Percentiles rank a stretch among this genome's conserved stretches.
phyloP scores from a whole-genome alignment of 2,329 filamentous ascomycete species.

The Diplodia sapinea region DNA sequence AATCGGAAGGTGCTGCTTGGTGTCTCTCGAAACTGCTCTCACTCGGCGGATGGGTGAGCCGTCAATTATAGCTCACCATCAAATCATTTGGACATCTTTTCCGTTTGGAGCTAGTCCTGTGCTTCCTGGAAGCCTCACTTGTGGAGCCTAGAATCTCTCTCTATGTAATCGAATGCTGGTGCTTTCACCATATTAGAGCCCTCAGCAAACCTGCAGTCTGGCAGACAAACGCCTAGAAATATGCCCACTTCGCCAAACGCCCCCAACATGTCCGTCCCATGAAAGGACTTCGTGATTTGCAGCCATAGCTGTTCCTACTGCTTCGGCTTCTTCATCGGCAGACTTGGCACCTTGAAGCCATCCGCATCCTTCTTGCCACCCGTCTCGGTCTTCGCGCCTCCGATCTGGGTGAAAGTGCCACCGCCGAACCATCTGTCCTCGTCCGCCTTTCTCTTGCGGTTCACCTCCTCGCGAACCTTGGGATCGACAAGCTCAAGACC shows the following conservation, averaged over 20 bases:
- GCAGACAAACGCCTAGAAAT: background rate
- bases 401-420: slow-evolving; percentile 93
- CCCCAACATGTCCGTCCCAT: slow-evolving; percentile 3
- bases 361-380: slow-evolving; percentile 56
- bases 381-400: slow-evolving; percentile 42
- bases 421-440: slow-evolving; percentile 97
- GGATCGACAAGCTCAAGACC: slow-evolving; percentile 95
- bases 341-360: slow-evolving; percentile 81
- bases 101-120: slow-evolving; percentile 10
- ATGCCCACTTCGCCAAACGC: slow-evolving; percentile 12
- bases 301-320: background rate
- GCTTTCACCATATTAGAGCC: slow-evolving; percentile 3
- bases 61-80: background rate
- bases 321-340: slow-evolving; percentile 74
- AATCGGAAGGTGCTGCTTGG: background rate
- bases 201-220: background rate
- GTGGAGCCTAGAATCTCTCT: background rate
- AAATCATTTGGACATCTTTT: slow-evolving; percentile 8
- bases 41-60: background rate
- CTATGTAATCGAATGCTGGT: background rate
- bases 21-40: background rate
- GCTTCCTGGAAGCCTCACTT: background rate
- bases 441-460: slow-evolving; percentile 88
- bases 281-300: background rate
- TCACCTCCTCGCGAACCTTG: slow-evolving; percentile 85